Evolutionary conservation across 768 basidiomycete genomes (phyloP).

Genomic region (Mrakia hoshinonis): DNA sequence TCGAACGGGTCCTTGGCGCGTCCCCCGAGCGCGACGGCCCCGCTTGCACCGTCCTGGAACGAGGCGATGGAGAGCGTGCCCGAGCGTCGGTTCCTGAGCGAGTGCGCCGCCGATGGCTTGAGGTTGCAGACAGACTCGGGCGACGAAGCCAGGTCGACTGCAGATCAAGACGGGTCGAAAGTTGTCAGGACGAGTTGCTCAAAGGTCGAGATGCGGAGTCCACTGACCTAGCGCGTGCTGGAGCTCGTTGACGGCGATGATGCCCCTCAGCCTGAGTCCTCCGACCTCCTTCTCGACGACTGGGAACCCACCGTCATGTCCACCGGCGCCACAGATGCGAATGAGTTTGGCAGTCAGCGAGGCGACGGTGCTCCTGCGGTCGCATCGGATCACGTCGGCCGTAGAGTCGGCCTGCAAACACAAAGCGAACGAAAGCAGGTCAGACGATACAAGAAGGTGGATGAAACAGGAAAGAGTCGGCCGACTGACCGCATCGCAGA

Average conservation of each 20-base stretch:
- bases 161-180: background rate
- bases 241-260: constrained; percentile 84
- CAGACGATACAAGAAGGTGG: constrained; percentile 4
- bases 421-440: background rate
- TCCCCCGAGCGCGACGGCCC: background rate
- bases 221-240: constrained; percentile 77
- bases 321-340: constrained; percentile 51
- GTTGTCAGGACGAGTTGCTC: background rate
- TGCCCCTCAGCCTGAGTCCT: constrained; percentile 67
- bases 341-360: constrained; percentile 63
- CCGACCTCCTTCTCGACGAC: constrained; percentile 53
- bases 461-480: constrained; percentile 12
- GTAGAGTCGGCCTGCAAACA: constrained; percentile 55
- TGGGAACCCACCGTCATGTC: constrained; percentile 67
- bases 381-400: constrained; percentile 62
- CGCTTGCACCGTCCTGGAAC: background rate
- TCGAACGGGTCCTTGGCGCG: constrained; percentile 54
- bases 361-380: constrained; percentile 66
- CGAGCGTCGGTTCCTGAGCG: background rate
- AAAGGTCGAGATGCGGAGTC: background rate
- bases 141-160: constrained; percentile 52
- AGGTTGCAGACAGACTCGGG: constrained; percentile 62
- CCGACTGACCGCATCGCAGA: constrained; percentile 64
- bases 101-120: constrained; percentile 33
- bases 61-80: background rate